Percentiles rank a stretch among this genome's conserved stretches.
Evolutionary conservation across 176 grass and related monocot genomes (phyloP).

Genomic region (Ampelocalamus luodianensis): DNA sequence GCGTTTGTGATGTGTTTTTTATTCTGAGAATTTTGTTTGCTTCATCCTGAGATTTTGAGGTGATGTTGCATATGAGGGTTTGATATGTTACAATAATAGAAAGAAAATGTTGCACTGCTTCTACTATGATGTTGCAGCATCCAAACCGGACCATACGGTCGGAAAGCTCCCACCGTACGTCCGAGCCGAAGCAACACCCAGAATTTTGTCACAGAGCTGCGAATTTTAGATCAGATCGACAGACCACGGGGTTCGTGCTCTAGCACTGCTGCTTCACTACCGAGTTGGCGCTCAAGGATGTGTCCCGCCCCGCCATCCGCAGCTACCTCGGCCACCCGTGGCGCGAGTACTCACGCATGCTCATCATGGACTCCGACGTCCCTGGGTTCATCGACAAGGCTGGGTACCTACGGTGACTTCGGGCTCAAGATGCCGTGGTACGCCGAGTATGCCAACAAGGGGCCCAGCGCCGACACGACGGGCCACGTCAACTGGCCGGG

Average conservation of each 20-base stretch:
- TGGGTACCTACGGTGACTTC: conserved; percentile 54
- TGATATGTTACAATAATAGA: no score
- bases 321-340: conserved; percentile 67
- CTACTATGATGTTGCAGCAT: no score
- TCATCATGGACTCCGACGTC: conserved; percentile 67
- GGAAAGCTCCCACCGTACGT: no score
- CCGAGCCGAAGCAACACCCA: no score
- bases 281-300: conserved; percentile 32
- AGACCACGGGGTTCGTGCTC: conserved; percentile 61
- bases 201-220: no score
- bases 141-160: no score
- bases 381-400: conserved; percentile 52
- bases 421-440: conserved; percentile 62
- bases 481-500: conserved; percentile 63
- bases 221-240: no score
- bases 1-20: no score
- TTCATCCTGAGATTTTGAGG: no score
- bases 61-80: no score
- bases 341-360: conserved; percentile 65
- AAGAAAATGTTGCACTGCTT: no score
- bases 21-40: no score
- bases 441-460: conserved; percentile 67
- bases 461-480: conserved; percentile 45
- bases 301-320: conserved; percentile 6
- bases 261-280: conserved; percentile 51